phyloP scores from a whole-genome alignment of 495 filamentous ascomycete genomes.

The Lentithecium fluviatile region DNA sequence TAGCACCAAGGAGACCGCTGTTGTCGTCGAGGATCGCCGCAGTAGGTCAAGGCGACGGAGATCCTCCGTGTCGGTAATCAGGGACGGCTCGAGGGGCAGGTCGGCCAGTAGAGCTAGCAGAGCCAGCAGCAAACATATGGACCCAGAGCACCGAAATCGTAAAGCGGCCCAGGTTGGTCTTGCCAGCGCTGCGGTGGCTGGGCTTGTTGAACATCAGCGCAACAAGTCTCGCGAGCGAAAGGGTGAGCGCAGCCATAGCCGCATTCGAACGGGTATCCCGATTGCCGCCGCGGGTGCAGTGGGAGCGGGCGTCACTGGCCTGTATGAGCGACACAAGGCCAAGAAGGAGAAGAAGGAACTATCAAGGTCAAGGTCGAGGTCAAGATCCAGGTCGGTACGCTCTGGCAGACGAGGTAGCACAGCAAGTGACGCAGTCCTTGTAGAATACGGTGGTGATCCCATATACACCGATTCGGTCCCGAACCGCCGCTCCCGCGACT shows the following conservation, averaged over 20 bases:
- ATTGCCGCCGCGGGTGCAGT: slow-evolving; percentile 75
- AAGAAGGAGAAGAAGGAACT: slow-evolving; percentile 60
- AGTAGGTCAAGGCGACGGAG: slow-evolving; percentile 68
- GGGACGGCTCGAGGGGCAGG: slow-evolving; percentile 41
- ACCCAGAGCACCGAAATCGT: slow-evolving; percentile 63
- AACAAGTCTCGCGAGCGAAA: slow-evolving; percentile 65
- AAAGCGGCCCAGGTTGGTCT: slow-evolving; percentile 75
- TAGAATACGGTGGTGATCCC: slow-evolving; percentile 74
- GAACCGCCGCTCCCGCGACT: slow-evolving; percentile 27
- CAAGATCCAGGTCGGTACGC: slow-evolving; percentile 54
- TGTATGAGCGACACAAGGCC: slow-evolving; percentile 76
- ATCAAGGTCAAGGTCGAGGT: slow-evolving; percentile 56
- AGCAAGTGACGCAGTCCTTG: slow-evolving; percentile 68
- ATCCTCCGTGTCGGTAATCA: slow-evolving; percentile 47
- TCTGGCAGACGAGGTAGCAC: slow-evolving; percentile 54
- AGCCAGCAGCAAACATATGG: slow-evolving; percentile 41
- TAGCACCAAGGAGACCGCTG: slow-evolving; percentile 62
- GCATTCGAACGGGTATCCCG: slow-evolving; percentile 58
- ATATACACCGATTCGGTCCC: slow-evolving; percentile 38
- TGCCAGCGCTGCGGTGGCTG: slow-evolving; percentile 75
- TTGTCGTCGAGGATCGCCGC: slow-evolving; percentile 54
- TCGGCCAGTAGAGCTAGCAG: slow-evolving; percentile 31
- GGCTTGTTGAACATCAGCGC: slow-evolving; percentile 69
- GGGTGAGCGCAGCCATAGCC: slow-evolving; percentile 59
- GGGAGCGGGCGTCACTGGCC: slow-evolving; percentile 72